Evolutionary conservation across 306 rosid species (phyloP).

Genomic region (Oemleria cerasiformis): DNA sequence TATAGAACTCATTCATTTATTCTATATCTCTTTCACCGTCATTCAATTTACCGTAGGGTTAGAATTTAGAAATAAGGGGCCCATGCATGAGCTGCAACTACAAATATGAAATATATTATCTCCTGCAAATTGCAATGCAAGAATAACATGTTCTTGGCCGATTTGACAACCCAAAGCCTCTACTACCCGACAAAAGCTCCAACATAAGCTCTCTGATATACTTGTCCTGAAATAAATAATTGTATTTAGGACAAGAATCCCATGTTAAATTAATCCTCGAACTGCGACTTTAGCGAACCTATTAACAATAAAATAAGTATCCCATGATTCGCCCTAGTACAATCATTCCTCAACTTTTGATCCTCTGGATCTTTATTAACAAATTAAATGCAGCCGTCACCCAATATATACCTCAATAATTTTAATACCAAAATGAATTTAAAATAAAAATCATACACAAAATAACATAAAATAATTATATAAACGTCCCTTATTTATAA

Average conservation of each 20-base stretch:
- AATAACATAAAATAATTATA: background rate
- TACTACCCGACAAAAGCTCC: slow-evolving; percentile 7
- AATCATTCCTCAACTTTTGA: slow-evolving; percentile 31
- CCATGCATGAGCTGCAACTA: background rate
- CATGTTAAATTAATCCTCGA: slow-evolving; percentile 19
- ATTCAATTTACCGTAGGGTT: no score
- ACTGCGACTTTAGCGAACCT: background rate
- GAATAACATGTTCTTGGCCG: background rate
- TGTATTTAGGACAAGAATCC: slow-evolving; percentile 3
- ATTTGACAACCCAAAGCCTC: slow-evolving; percentile 10
- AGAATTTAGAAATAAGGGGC: no score
- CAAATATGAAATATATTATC: background rate
- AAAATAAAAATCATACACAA: slow-evolving; percentile 31
- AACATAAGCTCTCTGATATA: background rate
- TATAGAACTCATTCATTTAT: no score
- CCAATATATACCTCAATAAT: background rate
- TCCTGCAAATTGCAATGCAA: background rate
- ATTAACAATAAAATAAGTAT: background rate
- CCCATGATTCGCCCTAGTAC: slow-evolving; percentile 26
- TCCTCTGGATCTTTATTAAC: slow-evolving; percentile 27
- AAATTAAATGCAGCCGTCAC: slow-evolving; percentile 16
- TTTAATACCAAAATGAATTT: slow-evolving; percentile 4
- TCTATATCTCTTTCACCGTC: no score
- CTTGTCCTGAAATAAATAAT: slow-evolving; percentile 17
- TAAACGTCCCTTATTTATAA: no score